Evolutionary conservation across 805 yeast genomes (phyloP).

Genomic region (Lachancea sp.): DNA sequence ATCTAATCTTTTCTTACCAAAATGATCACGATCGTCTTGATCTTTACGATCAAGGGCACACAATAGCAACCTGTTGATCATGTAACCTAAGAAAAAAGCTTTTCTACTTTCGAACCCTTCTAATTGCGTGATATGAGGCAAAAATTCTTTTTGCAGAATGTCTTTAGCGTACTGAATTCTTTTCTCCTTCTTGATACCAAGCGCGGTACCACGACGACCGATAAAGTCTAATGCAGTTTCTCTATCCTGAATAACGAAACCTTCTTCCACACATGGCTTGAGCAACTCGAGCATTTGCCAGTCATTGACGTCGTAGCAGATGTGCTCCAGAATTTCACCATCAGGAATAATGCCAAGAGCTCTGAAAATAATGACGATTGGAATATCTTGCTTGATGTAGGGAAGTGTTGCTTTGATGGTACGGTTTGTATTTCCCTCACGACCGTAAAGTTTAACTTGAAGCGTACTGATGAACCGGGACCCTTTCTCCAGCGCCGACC

Average conservation of each 20-base stretch:
- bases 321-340: constrained; percentile 97
- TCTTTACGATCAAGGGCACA: constrained; percentile 97
- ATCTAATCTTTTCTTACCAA: constrained; percentile 97
- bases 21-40: constrained; percentile 98
- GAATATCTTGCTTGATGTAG: constrained; percentile 92
- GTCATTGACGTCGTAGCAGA: constrained; percentile 94
- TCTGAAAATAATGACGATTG: constrained; percentile 93
- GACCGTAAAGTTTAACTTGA: constrained; percentile 87
- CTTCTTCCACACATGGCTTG: constrained; percentile 98
- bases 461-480: constrained; percentile 88
- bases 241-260: constrained; percentile 94
- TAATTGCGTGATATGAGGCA: constrained; percentile 95
- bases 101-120: constrained; percentile 96
- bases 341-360: constrained; percentile 98
- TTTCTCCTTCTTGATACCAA: constrained; percentile 93
- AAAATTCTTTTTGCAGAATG: constrained; percentile 88
- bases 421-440: constrained; percentile 67
- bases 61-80: constrained; percentile 89
- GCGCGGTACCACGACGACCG: constrained; percentile 96
- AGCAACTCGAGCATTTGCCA: constrained; percentile 99
- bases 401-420: constrained; percentile 95
- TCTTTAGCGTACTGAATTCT: constrained; percentile 98
- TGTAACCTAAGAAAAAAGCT: constrained; percentile 95
- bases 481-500: constrained; percentile 96
- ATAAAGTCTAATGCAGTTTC: constrained; percentile 97